Base-by-base conservation (phyloP, 139 green algal genomes). In the Chlamydomonas schloesseri region DNA sequence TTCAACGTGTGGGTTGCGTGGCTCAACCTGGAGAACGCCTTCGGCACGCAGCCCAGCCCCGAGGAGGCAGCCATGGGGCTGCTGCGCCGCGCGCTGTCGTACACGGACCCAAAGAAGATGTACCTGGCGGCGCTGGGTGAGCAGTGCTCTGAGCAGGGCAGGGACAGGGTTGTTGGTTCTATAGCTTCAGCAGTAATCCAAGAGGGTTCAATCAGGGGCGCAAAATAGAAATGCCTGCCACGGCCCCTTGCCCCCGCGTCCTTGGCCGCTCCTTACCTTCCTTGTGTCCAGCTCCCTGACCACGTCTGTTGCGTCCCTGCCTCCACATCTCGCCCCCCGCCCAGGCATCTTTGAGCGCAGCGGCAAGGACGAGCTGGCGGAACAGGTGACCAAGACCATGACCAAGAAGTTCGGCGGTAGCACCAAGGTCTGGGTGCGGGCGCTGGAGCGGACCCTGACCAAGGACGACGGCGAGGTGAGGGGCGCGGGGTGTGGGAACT, bases 1-100 rank as follows among this genome's bases (percentile, higher is more conserved):
- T 97, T 99, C 90, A 99, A 99, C 65, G 89, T 99, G 42, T 99
- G 98, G 98, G 91, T 98, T 71, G 98, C 98, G 23, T 96, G 89
- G 76, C 90, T 99, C 14, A 99, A 99, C 88, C 81, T 99, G 74
- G 98, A 99, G 91, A 97, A 96, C 71, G 82, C 89, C 28, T 95
- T 98, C 78, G 98, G 96, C n/a, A 81, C 85, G 29, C 6, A 33
- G 46, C 93, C 95, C 0, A 78, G 82, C 0, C 90, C 89, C 20
- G 94, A 96, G 81, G 95, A 98, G 70, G 93, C 95, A 17, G 89
- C 96, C 24, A 92, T 96, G 89, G 83, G 64, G 65, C 88, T 97
- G 34, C 98, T 99, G 88, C 86, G 94, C 37, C 85, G 91, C 20
- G 96, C 95, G 37, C 84, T 98, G 88, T 78, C 91, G 37, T 94